Evolutionary conservation across 2,329 filamentous ascomycete genomes (phyloP), one percentile per base, ranked within the genome.

Genomic region (Cladosporium sp.): DNA sequence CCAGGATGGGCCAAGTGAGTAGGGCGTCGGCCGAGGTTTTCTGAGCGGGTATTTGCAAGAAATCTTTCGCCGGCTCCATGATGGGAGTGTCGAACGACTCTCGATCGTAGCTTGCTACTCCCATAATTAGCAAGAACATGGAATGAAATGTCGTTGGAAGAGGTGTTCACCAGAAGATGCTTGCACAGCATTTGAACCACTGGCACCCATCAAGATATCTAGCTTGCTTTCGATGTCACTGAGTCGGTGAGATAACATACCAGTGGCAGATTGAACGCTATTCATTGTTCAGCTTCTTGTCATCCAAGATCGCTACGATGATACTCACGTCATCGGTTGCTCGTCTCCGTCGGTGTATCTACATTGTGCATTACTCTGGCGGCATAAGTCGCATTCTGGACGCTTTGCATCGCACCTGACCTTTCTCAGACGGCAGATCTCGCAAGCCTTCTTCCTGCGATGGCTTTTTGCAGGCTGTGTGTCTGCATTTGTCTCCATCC

Each of bases 1-100:
- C 53, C 35, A 63, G 63, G 27, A 65, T 57, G 1, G 58, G 56
- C 62, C 62, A 65, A 7, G 47, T 56, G 18, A 65, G 51, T n/a
- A 64, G 54, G 2, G 59, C 53, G 40, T 65, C 62, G 4, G 60
- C 54, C 6, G 57, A 60, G 4, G 56, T 63, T 25, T 55, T 51
- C 15, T 55, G 55, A 9, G 61, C 53, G 3, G 60, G 62, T 27
- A 64, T 63, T 19, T 56, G 56, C 18, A 60, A 51, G 45, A 59
- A 61, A 33, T 59, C 59, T 30, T 48, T 49, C 18, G 50, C 38
- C 19, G 52, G 32, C 42, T 51, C 46, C 19, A 25, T 27, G 16
- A 25, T 38, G 16, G 43, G 35, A 15, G 22, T 27, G 20, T 22
- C 9, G 15, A 36, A 29, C 5, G 22, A 30, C 30, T 47, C 48